phyloP scores from a whole-genome alignment of 202 grass and related monocot genomes.

The Eragrostis tef region DNA sequence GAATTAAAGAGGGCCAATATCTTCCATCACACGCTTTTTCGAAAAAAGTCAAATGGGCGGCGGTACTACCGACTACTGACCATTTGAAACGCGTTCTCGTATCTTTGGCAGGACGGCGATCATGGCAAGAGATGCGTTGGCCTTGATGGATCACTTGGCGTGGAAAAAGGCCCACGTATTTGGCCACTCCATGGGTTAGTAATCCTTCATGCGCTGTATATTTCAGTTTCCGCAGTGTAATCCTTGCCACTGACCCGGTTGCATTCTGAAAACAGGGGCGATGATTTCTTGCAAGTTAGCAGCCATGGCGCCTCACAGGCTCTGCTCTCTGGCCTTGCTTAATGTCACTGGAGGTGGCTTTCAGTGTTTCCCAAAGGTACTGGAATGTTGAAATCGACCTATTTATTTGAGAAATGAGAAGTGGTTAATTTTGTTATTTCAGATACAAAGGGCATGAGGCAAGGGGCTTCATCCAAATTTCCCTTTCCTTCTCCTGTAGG shows the following conservation, averaged over 20 bases:
- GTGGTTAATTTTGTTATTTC: too few species aligned
- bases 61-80: slow-evolving; percentile 19
- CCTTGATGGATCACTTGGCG: slow-evolving; percentile 87
- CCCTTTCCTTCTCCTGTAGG: slow-evolving; percentile 46
- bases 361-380: slow-evolving; percentile 96
- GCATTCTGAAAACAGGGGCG: slow-evolving; percentile 63
- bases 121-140: slow-evolving; percentile 85
- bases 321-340: slow-evolving; percentile 84
- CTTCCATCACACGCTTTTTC: slow-evolving; percentile 25
- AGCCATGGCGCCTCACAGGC: slow-evolving; percentile 66
- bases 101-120: slow-evolving; percentile 74
- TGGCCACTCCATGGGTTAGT: slow-evolving; percentile 93
- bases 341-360: slow-evolving; percentile 92
- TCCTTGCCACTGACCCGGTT: slow-evolving; percentile 8
- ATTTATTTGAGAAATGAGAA: neutral
- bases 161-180: slow-evolving; percentile 98
- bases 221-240: neutral
- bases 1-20: slow-evolving; percentile 19
- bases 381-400: neutral
- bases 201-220: neutral
- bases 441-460: too few species aligned
- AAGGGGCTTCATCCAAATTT: neutral
- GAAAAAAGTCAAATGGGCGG: slow-evolving; percentile 18
- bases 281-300: slow-evolving; percentile 97
- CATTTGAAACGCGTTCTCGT: slow-evolving; percentile 14